These are phyloP conservation scores for Abrus pulchellus DNA, from an alignment of 306 rosid genomes.

Conservation along the genomic window DNA sequence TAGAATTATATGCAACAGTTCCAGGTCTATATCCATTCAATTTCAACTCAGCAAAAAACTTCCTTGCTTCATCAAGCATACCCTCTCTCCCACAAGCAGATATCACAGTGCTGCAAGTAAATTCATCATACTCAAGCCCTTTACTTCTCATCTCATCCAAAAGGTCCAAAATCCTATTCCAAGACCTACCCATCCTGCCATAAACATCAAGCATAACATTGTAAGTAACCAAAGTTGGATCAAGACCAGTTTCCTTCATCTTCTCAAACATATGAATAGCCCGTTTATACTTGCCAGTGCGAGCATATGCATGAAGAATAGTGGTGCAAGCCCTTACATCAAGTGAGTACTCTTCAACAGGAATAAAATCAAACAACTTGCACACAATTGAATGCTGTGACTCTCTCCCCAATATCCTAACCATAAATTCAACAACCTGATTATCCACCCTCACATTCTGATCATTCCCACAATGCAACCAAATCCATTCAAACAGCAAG, in stretches of 20 bases:
- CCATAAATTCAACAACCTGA: conserved; percentile 77
- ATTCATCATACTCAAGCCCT: conserved; percentile 86
- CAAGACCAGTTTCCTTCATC: conserved; percentile 76
- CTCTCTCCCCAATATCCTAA: conserved; percentile 84
- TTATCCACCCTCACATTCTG: conserved; percentile 64
- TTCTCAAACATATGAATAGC: conserved; percentile 77
- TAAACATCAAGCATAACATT: conserved; percentile 96
- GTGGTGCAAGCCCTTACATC: conserved; percentile 84
- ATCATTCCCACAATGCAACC: conserved; percentile 55
- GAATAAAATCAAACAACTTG: conserved; percentile 80
- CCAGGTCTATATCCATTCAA: conserved; percentile 80
- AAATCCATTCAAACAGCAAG: conserved; percentile 84
- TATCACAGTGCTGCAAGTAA: conserved; percentile 93
- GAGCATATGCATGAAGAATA: conserved; percentile 80
- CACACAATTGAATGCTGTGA: conserved; percentile 86
- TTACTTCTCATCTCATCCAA: conserved; percentile 81
- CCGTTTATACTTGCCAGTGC: conserved; percentile 74
- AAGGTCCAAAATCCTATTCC: conserved; percentile 74
- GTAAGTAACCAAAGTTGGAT: conserved; percentile 91
- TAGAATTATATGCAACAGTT: conserved; percentile 82
- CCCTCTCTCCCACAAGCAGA: conserved; percentile 96
- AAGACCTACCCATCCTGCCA: conserved; percentile 97
- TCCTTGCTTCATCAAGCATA: conserved; percentile 81
- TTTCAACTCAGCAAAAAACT: conserved; percentile 73
- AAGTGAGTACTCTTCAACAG: conserved; percentile 77